Evolutionary conservation across 352 stramenopile genomes (phyloP), one percentile per base, ranked within the genome.

Genomic region (Aphanomyces stellatus): DNA sequence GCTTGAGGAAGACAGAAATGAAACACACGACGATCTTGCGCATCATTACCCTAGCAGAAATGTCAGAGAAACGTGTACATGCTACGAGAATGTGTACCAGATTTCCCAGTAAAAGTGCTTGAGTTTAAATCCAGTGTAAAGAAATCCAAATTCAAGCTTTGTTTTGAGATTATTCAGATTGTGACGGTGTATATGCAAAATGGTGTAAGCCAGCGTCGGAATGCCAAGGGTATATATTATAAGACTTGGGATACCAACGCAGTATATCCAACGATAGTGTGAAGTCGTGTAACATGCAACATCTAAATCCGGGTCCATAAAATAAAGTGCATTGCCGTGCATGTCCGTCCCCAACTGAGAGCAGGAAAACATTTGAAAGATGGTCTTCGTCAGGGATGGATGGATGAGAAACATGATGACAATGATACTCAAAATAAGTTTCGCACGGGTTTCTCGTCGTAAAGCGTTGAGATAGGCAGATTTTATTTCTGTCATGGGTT

Each of bases 21-120:
- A 62, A 46, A n/a, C 31, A 43, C 31, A 62, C 53, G 3, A 48
- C 17, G 15, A 48, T 35, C 53, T 62, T 62, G 31, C 53, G 53
- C 53, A 46, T 62, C 53, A 62, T 62, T 17, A 62, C 33, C 53
- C 43, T 53, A 28, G 8, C 13, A 53, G 6, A 28, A 17, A 53
- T 28, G 24, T 22, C 5, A 17, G 10, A 43, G 37, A n/a, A n/a
- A 10, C 37, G 17, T 17, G 17, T 17, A 43, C 10, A 27, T 17
- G 22, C 43, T 53, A 53, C 24, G 13, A n/a, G n/a, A n/a, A n/a
- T n/a, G 43, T 17, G 7, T 53, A 53, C 43, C 53, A 62, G 15
- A 62, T 62, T 48, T 62, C 53, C 53, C 53, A 62, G 33, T 62
- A 62, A 24, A 31, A 62, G 53, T 62, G n/a, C 34, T 41, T 30